Evolutionary conservation across 2,329 filamentous ascomycete genomes (phyloP), one percentile per base, ranked within the genome.

Genomic region (Trichoderma atroviride): DNA sequence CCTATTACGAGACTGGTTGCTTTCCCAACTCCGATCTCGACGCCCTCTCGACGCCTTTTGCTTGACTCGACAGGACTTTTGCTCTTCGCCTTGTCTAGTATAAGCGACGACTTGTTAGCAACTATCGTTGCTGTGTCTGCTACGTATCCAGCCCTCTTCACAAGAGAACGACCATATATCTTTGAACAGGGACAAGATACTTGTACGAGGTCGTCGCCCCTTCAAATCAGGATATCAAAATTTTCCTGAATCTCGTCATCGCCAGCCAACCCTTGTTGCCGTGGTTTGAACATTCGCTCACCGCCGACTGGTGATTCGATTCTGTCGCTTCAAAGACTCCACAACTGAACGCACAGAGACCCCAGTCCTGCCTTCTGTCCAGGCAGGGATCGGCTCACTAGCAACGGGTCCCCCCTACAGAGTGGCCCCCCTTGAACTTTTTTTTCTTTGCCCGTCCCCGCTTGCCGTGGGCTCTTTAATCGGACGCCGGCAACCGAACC

Each of bases 221-320:
- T 22, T 40, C 64, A 22, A 40, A 52, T 52, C 55, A 67, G 61
- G 50, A 56, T 64, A 64, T 64, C 61, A 64, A 55, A 55, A 24
- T 40, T 22, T 24, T 67, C 33, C 33, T 60, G 58, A 56, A 68
- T 68, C 65, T 60, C 65, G 58, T 68, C 65, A 61, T 68, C 65
- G 56, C 35, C 65, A 60, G 52, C 56, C 33, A 7, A 68, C 35
- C 65, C 65, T 61, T 22, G 65, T 53, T 55, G 33, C 47, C 19
- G 57, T 53, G 56, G 65, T 56, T 61, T 47, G 24, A 13, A 11
- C 47, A 31, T 56, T 57, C 29, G 47, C 59, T 69, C 66, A 69
- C 66, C 66, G 66, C 66, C 59, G 66, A 63, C 66, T 69, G 58
- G 66, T 56, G 56, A 61, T 68, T 68, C 50, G 65, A 61, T 37